These are phyloP conservation scores for Fomitopsis pulvina DNA, from an alignment of 768 basidiomycete genomes.

Conservation along the genomic window DNA sequence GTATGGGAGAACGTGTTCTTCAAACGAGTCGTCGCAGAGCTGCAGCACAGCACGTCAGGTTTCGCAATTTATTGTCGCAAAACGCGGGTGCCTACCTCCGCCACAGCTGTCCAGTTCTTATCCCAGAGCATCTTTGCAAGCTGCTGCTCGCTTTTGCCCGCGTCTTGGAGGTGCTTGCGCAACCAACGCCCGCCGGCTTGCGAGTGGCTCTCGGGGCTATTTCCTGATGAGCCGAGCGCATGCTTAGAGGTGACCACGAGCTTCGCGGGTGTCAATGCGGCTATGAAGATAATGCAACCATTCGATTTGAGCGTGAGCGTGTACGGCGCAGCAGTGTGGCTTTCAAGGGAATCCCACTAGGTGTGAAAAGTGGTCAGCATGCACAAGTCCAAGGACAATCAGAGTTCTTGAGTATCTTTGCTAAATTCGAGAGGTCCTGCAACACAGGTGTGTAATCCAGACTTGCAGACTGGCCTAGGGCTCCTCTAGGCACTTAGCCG, in stretches of 20 bases:
- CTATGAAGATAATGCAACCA: conserved; percentile 95
- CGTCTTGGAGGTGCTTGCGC: conserved; percentile 50
- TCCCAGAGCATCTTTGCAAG: conserved; percentile 74
- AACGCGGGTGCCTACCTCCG: conserved; percentile 59
- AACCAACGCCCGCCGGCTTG: conserved; percentile 84
- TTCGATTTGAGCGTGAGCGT: conserved; percentile 90
- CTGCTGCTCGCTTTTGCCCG: conserved; percentile 63
- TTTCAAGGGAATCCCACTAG: conserved; percentile 72
- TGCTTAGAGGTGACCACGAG: conserved; percentile 92
- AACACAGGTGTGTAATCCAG: no score
- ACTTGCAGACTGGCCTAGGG: no score
- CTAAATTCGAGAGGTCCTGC: no score
- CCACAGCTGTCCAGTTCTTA: conserved; percentile 81
- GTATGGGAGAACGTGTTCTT: conserved; percentile 91
- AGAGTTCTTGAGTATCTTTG: no score
- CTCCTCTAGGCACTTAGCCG: no score
- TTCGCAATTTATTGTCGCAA: neutral
- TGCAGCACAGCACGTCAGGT: conserved; percentile 22
- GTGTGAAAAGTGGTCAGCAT: neutral
- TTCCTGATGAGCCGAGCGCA: conserved; percentile 57
- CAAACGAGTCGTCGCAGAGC: conserved; percentile 97
- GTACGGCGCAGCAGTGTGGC: conserved; percentile 71
- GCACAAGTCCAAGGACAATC: no score
- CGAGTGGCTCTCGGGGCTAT: conserved; percentile 54
- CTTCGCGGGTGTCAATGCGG: conserved; percentile 67